Conservation (phyloP, 805 yeast genomes). For the Starmerella bacillaris region DNA sequence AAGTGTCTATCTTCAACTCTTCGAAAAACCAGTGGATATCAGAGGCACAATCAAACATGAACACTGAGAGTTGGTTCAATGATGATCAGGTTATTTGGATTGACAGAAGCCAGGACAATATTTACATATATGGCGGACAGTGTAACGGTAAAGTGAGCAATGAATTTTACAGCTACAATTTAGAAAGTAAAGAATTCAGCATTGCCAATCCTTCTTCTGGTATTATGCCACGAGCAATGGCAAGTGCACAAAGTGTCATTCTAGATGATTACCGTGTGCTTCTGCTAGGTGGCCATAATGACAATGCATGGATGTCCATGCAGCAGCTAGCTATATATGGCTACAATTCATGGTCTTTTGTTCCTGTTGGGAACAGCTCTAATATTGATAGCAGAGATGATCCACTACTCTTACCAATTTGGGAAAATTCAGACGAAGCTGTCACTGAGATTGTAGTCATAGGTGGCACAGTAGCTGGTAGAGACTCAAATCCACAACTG, state of each 20-base stretch:
- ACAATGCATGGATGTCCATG: conserved; percentile 52
- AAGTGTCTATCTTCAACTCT: conserved; percentile 15
- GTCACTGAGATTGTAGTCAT: conserved; percentile 30
- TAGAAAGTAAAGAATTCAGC: not conserved
- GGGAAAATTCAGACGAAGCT: conserved; percentile 17
- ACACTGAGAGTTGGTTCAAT: conserved; percentile 14
- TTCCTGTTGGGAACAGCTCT: conserved; percentile 20
- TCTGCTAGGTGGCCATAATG: conserved; percentile 42
- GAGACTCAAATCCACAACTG: conserved; percentile 28
- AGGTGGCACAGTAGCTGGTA: conserved; percentile 38
- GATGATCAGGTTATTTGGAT: conserved; percentile 18
- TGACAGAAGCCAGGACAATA: conserved; percentile 11
- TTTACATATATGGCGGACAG: conserved; percentile 21
- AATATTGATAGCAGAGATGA: conserved; percentile 35
- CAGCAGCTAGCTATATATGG: conserved; percentile 60
- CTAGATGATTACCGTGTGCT: conserved; percentile 11
- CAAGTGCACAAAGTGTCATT: conserved; percentile 13
- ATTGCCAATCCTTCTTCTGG: conserved; percentile 1
- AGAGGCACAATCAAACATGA: conserved; percentile 10
- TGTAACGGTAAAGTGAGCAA: conserved; percentile 15
- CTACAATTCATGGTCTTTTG: conserved; percentile 50
- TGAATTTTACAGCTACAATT: conserved; percentile 16
- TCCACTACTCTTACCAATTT: conserved; percentile 40
- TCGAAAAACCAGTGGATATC: conserved; percentile 14
- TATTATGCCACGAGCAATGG: conserved; percentile 18